Evolutionary conservation across 2,329 filamentous ascomycete species (phyloP).

Genomic region (Madurella fahalii): DNA sequence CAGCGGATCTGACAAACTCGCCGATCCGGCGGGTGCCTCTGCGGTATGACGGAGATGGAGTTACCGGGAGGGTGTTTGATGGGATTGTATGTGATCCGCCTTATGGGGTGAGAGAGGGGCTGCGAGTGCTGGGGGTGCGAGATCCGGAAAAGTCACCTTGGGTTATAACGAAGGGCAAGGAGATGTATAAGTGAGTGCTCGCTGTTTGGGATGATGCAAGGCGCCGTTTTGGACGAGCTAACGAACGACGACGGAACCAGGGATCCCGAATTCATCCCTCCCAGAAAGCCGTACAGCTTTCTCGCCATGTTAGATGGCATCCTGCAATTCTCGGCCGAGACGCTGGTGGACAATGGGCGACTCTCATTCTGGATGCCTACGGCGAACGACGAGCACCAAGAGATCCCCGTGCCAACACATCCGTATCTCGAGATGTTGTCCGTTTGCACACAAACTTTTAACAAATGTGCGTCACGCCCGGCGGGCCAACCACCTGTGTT

Average conservation of each 20-base stretch:
- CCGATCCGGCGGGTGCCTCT: constrained; percentile 56
- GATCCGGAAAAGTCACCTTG: constrained; percentile 58
- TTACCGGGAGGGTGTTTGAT: constrained; percentile 59
- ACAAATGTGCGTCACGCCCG: constrained; percentile 60
- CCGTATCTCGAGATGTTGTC: constrained; percentile 68
- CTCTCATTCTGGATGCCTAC: constrained; percentile 98
- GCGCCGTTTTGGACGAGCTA: not conserved
- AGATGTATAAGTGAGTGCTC: constrained; percentile 61
- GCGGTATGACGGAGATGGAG: constrained; percentile 25
- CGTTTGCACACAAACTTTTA: constrained; percentile 82
- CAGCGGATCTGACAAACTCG: constrained; percentile 82
- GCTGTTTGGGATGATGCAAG: not conserved
- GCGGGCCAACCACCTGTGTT: not conserved
- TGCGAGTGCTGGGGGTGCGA: constrained; percentile 78
- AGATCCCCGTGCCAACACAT: constrained; percentile 73
- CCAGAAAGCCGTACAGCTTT: constrained; percentile 91
- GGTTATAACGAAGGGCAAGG: constrained; percentile 64
- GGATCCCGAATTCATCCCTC: constrained; percentile 69
- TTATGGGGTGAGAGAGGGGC: constrained; percentile 88
- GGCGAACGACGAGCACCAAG: constrained; percentile 71
- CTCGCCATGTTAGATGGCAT: constrained; percentile 87
- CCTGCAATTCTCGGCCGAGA: constrained; percentile 71
- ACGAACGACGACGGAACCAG: constrained; percentile 30
- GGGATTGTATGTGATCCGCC: constrained; percentile 94
- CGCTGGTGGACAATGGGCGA: constrained; percentile 73